Evolutionary conservation across 2,329 filamentous ascomycete species (phyloP).

Genomic region (Ophiostoma sp.): DNA sequence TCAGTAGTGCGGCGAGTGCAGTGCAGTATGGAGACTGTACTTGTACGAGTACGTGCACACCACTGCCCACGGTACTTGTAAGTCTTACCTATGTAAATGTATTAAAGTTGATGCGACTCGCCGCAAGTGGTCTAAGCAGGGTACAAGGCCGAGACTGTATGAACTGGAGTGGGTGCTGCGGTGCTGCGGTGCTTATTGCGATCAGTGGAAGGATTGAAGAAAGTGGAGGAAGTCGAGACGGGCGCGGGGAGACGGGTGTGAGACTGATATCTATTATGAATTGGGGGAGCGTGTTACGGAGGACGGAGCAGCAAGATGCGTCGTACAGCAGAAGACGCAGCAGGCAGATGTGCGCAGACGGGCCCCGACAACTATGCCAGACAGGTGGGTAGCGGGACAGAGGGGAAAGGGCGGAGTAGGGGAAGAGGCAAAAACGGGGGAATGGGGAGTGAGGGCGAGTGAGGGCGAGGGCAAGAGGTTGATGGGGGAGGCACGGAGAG

Average conservation of each 20-base stretch:
- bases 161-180: too few relatives aligned
- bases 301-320: not conserved
- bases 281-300: too few relatives aligned
- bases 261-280: too few relatives aligned
- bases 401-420: conserved; percentile 22
- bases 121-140: conserved; percentile 7
- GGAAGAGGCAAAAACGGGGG: conserved; percentile 16
- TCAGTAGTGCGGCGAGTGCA: conserved; percentile 3
- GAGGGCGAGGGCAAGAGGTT: not conserved
- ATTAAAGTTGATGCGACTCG: not conserved
- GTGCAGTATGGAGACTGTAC: conserved; percentile 4
- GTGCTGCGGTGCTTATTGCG: not conserved
- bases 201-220: conserved; percentile 5
- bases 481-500: not conserved
- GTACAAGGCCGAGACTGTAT: not conserved
- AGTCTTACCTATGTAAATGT: conserved; percentile 11
- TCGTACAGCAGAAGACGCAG: not conserved
- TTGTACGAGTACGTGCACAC: not conserved
- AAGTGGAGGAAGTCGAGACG: not conserved
- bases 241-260: conserved; percentile 17
- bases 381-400: not conserved
- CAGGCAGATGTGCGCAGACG: not conserved
- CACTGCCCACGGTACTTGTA: not conserved
- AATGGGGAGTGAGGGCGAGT: not conserved
- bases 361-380: not conserved